Evolutionary conservation across 495 filamentous ascomycete genomes (phyloP), one percentile per base, ranked within the genome.

Genomic region (Xylaria palmicola): DNA sequence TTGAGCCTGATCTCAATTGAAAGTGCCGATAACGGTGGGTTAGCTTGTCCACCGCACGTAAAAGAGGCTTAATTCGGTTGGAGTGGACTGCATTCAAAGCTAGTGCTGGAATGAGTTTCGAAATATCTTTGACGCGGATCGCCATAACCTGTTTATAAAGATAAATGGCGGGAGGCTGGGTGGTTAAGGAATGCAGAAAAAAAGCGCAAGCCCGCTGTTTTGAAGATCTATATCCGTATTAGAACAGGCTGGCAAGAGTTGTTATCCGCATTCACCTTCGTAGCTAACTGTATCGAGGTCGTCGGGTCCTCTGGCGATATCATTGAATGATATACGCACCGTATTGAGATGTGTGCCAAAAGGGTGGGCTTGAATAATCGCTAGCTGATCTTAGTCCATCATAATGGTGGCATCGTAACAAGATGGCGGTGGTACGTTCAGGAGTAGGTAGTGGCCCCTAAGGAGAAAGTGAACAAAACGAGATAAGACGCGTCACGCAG

Each of bases 81-180:
- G 20, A 19, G 12, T 20, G 24, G 44, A 48, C 13, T 10, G 20
- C 6, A 29, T 48, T 29, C 2, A 12, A 48, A 48, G 20, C 24
- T 2, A 48, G 20, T 26, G 24, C 24, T 6, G 24, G 44, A 48
- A 48, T 29, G 29, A 48, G 44, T 13, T 48, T 48, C 9, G 10
- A 27, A 24, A 45, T 45, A 45, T 45, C 41, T 26, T 4, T n/a
- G 22, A n/a, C 13, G 22, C 4, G 29, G 22, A 10, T 26, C 15
- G 44, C 12, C 44, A 29, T 29, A 12, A 13, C 44, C 22, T 17
- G 44, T 48, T 27, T 5, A 8, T 8, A 24, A 48, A 48, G 44
- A 17, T 24, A 48, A 24, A n/a, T 2, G 75, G 20, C 24, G 44
- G 24, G 44, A 48, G 22, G 13, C 44, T 10, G 44, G 22, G 13